Evolutionary conservation across 805 yeast genomes (phyloP).

Genomic region (Lipomyces japonicus): DNA sequence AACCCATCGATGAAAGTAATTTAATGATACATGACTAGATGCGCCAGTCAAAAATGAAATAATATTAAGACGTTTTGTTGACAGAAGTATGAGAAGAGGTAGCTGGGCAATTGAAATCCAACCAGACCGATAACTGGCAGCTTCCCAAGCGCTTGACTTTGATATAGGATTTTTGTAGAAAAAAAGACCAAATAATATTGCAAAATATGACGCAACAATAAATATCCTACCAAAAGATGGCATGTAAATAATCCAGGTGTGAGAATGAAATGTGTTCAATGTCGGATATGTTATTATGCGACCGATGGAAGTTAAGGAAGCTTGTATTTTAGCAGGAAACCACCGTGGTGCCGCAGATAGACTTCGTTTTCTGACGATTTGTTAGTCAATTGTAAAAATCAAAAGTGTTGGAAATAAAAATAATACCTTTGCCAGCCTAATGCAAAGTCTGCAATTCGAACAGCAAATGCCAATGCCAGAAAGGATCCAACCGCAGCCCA

Average conservation of each 20-base stretch:
- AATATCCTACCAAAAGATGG: conserved; percentile 22
- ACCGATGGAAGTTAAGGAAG: conserved; percentile 11
- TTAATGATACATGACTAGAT: conserved; percentile 26
- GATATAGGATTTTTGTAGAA: conserved; percentile 19
- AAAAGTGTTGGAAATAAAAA: neutral
- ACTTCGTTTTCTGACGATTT: conserved; percentile 3
- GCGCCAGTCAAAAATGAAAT: conserved; percentile 29
- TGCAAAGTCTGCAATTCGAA: conserved; percentile 7
- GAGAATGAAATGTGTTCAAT: conserved; percentile 1
- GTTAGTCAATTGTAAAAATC: neutral
- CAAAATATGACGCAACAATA: conserved; percentile 18
- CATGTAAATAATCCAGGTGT: conserved; percentile 1
- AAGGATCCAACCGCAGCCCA: conserved; percentile 31
- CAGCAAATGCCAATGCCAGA: conserved; percentile 18
- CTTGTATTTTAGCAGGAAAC: conserved; percentile 3
- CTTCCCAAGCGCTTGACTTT: conserved; percentile 26
- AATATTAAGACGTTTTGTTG: conserved; percentile 27
- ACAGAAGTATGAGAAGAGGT: conserved; percentile 31
- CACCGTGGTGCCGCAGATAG: conserved; percentile 10
- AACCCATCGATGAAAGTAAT: conserved; percentile 33
- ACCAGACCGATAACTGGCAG: conserved; percentile 30
- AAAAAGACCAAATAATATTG: conserved; percentile 26
- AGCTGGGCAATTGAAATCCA: conserved; percentile 33
- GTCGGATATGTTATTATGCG: conserved; percentile 18
- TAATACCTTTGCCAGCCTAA: conserved; percentile 11